Evolutionary conservation across 345 rosid genomes (phyloP).

Genomic region (Citrus medica): DNA sequence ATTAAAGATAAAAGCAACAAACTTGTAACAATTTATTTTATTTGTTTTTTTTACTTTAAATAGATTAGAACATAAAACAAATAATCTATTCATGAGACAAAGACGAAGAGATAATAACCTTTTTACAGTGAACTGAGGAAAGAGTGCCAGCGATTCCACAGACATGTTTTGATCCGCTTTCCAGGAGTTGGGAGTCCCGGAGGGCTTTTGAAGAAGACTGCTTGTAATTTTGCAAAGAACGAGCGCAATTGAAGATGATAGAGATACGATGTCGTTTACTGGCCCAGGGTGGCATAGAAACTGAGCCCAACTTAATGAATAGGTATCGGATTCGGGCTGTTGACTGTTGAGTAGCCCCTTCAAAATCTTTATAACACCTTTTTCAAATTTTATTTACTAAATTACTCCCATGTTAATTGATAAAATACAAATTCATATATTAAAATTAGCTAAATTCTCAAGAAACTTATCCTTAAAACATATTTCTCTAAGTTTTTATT

Average conservation of each 20-base stretch:
- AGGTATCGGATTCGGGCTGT: too few species aligned
- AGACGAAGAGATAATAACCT: neutral
- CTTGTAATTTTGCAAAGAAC: neutral
- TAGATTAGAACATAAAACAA: neutral
- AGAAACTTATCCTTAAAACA: too few species aligned
- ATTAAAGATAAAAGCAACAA: neutral
- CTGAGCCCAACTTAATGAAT: too few species aligned
- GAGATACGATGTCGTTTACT: slow-evolving; percentile 1
- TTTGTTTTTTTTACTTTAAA: neutral
- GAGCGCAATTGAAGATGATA: neutral
- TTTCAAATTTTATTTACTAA: too few species aligned
- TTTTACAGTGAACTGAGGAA: slow-evolving; percentile 2
- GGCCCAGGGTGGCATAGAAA: neutral
- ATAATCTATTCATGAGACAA: neutral
- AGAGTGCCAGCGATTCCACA: neutral
- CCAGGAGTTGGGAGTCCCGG: neutral
- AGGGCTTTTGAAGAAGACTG: neutral
- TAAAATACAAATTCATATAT: too few species aligned
- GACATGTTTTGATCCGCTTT: neutral
- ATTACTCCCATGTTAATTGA: too few species aligned
- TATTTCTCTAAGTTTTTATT: too few species aligned
- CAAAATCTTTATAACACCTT: too few species aligned
- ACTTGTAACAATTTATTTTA: neutral
- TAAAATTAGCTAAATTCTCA: too few species aligned
- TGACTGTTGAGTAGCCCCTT: too few species aligned